Conservation (phyloP, 257 asterid species). For the Knoxia roxburghii region DNA sequence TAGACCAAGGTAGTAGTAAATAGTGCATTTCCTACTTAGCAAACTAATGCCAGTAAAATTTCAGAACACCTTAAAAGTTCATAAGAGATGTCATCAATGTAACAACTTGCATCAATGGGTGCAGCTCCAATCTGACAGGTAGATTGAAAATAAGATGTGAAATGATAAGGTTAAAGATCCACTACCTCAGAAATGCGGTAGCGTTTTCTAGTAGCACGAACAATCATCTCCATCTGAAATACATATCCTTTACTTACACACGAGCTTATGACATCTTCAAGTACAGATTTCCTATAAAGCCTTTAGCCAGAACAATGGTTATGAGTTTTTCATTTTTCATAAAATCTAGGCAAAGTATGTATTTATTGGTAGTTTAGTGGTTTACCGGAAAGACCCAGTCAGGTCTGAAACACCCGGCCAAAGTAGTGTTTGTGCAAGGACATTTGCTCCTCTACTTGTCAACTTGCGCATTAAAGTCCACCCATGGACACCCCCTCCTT, state of each 20-base stretch:
- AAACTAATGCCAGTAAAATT: neutral
- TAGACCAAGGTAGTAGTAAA: no score
- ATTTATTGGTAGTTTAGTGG: constrained; percentile 6
- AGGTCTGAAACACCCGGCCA: constrained; percentile 99
- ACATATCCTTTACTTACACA: constrained; percentile 97
- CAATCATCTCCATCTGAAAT: constrained; percentile 99
- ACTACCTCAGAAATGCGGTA: constrained; percentile 87
- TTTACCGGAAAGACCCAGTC: constrained; percentile 96
- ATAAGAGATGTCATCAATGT: neutral
- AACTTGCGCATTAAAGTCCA: constrained; percentile 96
- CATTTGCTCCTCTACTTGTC: constrained; percentile 99
- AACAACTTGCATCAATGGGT: neutral
- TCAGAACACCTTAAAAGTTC: neutral
- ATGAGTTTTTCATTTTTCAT: neutral
- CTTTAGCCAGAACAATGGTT: constrained; percentile 27
- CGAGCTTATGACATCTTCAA: constrained; percentile 86
- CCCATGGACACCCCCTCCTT: constrained; percentile 94
- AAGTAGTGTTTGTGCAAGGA: constrained; percentile 92
- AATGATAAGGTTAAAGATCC: neutral
- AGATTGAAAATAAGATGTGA: neutral
- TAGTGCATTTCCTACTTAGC: no score
- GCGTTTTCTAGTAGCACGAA: constrained; percentile 89
- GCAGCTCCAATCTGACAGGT: neutral
- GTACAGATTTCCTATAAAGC: constrained; percentile 81
- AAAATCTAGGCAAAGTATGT: constrained; percentile 6